Base-by-base conservation (phyloP, 2,329 filamentous ascomycete species). In the Polychaeton citri region DNA sequence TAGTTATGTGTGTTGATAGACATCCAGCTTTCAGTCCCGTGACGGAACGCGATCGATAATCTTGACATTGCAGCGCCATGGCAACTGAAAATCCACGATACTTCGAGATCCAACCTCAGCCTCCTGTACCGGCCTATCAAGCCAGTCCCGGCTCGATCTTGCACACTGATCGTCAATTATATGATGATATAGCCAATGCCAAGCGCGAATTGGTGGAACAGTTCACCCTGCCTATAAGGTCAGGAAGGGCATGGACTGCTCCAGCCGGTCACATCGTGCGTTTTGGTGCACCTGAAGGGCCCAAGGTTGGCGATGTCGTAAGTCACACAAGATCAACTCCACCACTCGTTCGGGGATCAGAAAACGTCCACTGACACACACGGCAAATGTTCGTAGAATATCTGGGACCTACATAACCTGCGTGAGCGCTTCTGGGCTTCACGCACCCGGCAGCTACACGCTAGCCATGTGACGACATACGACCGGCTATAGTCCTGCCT, bases 341-440 rank as follows among this genome's bases (percentile, higher is more conserved):
- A n/a, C n/a, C n/a, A n/a, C n/a, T n/a, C n/a, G n/a, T n/a, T n/a
- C n/a, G n/a, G n/a, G n/a, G n/a, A n/a, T n/a, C n/a, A n/a, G n/a
- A n/a, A n/a, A n/a, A n/a, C n/a, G n/a, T n/a, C n/a, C n/a, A n/a
- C n/a, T n/a, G n/a, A n/a, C n/a, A n/a, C n/a, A n/a, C n/a, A n/a
- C n/a, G n/a, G n/a, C n/a, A n/a, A n/a, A n/a, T n/a, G n/a, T n/a
- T n/a, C n/a, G n/a, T n/a, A n/a, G n/a, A 92, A 92, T 55, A 70
- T 90, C 47, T 92, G 81, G 81, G 83, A 80, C 48, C 66, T 69
- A 4, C 62, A 76, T 43, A 86, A 90, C 55, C 79, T 82, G 0
- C 72, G 81, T 10, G 84, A 92, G 55, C 69, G 76, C 30, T 84
- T 92, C 63, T 92, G 83, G 84, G 83, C 84, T 1, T 68, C 74